Base-by-base conservation (phyloP, 805 yeast genomes). In the Myxozyma neotropica region DNA sequence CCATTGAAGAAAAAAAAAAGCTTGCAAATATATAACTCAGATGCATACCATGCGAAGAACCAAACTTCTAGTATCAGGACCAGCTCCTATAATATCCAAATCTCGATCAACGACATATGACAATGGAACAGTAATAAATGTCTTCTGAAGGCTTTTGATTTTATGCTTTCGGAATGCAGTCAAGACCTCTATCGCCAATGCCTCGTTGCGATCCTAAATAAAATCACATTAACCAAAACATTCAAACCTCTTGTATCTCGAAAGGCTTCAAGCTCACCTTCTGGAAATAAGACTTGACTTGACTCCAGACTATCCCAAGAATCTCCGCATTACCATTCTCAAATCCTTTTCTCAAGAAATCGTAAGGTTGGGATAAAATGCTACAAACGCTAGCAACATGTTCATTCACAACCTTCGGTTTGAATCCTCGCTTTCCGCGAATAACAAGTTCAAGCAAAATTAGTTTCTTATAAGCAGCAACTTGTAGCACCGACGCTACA, bases 391-490 rank as follows among this genome's bases (percentile, higher is more conserved):
- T 55, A 23, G 45, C 50, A 13, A 44, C 46, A 23, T 38, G 46
- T 8, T 53, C 58, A 23, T 36, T 48, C 24, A 53, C 64, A 29
- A 55, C 29, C 29, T 56, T 59, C 17, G 64, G 60, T 19, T 47
- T 45, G 10, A 38, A 13, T 2, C 40, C 44, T 13, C 50, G 26
- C 43, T 56, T 59, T 8, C 66, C 63, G 15, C 36, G 19, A 17
- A 46, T 19, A 8, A 62, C 43, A 17, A 64, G 46, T 8, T 51
- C 52, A 17, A 64, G 27, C n/a, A 64, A 45, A 13, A 64, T 48
- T 1, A 63, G 17, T 44, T 63, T 58, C 29, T 64, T 64, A 26
- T 53, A 59, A 5, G 66, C 60, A 17, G 52, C 64, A 19, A 55
- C 42, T 35, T 64, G 67, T 17, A 64, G 40, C 17, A 45, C 42